Evolutionary conservation across 768 basidiomycete species (phyloP).

Genomic region (Rhodotorula toruloides): DNA sequence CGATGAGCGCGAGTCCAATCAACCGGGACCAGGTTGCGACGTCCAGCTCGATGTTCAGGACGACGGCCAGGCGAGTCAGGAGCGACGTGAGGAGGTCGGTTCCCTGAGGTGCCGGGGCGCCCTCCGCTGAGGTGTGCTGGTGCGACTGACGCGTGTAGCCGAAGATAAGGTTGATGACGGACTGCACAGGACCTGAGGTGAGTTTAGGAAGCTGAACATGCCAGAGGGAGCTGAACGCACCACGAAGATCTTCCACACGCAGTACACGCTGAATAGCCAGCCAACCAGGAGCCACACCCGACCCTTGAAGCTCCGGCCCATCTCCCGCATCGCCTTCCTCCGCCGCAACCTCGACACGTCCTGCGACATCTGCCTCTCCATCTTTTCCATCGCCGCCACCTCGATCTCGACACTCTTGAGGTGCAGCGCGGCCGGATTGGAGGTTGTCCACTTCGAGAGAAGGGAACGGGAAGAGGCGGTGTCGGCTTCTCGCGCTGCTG

Average conservation of each 20-base stretch:
- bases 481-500: constrained; percentile 32
- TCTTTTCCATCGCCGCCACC: constrained; percentile 32
- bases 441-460: constrained; percentile 25
- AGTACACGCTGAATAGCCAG: constrained; percentile 42
- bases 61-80: constrained; percentile 31
- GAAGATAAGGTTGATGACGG: constrained; percentile 40
- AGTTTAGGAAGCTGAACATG: background rate
- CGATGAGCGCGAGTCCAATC: constrained; percentile 38
- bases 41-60: constrained; percentile 39
- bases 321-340: constrained; percentile 38
- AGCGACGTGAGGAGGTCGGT: constrained; percentile 40
- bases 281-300: constrained; percentile 35
- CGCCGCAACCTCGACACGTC: constrained; percentile 37
- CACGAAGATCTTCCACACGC: constrained; percentile 38
- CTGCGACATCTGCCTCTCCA: constrained; percentile 40
- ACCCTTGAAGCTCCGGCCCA: constrained; percentile 38
- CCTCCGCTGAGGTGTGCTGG: background rate
- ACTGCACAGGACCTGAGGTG: constrained; percentile 6
- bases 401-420: constrained; percentile 40
- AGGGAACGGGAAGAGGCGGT: constrained; percentile 18
- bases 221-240: constrained; percentile 16
- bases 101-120: background rate
- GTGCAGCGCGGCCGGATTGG: constrained; percentile 18
- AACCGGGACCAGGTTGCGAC: constrained; percentile 40
- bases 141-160: constrained; percentile 34